Conservation (phyloP, 192 early-diverging fungal genomes). For the Ambispora gerdemannii region DNA sequence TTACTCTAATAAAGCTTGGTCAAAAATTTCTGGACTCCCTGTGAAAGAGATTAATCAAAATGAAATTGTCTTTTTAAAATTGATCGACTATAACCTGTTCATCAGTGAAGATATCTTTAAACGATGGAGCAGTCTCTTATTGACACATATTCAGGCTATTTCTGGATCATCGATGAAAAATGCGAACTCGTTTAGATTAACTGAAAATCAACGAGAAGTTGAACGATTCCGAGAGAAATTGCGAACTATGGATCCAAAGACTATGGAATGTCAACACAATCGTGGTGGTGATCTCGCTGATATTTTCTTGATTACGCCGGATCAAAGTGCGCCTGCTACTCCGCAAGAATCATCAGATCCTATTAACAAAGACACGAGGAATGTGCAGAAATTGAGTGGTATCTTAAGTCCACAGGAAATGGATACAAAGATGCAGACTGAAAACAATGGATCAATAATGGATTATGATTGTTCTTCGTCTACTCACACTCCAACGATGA, state of each 20-base stretch:
- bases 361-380: no score
- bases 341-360: no score
- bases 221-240: constrained; percentile 15
- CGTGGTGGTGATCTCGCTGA: no score
- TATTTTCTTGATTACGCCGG: no score
- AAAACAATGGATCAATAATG: no score
- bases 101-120: constrained; percentile 55
- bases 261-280: constrained; percentile 5
- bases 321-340: no score
- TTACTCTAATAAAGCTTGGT: constrained; percentile 86
- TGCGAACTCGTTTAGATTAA: constrained; percentile 20
- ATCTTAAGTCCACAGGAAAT: no score
- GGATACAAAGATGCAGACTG: no score
- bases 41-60: constrained; percentile 74
- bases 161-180: constrained; percentile 20
- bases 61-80: constrained; percentile 73
- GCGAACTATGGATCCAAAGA: constrained; percentile 20
- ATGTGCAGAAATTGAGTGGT: no score
- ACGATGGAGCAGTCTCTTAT: constrained; percentile 50
- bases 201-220: constrained; percentile 24
- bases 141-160: constrained; percentile 40
- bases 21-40: constrained; percentile 78
- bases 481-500: no score
- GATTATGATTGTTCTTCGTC: no score
- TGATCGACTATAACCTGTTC: constrained; percentile 77